Evolutionary conservation across 805 yeast genomes (phyloP).

Genomic region (Myxozyma neglecta): DNA sequence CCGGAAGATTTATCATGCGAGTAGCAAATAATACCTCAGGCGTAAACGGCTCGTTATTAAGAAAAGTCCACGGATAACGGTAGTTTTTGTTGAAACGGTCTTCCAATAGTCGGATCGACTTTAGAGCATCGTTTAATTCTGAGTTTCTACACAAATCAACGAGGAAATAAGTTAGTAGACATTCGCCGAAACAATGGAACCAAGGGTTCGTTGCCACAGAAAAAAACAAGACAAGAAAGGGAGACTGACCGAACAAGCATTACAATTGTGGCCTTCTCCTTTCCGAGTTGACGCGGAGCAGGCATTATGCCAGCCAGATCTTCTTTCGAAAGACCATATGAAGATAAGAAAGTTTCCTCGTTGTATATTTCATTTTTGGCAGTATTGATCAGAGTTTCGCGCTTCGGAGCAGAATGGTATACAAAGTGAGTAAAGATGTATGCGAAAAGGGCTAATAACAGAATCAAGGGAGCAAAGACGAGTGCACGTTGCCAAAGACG

Average conservation of each 20-base stretch:
- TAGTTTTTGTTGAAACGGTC: constrained; percentile 73
- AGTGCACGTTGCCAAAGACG: constrained; percentile 6
- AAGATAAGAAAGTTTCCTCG: constrained; percentile 14
- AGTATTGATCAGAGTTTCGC: neutral
- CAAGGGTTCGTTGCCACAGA: neutral
- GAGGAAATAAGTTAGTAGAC: neutral
- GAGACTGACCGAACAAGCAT: constrained; percentile 68
- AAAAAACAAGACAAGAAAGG: neutral
- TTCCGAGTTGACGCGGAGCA: constrained; percentile 41
- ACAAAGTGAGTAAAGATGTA: constrained; percentile 5
- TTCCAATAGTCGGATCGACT: constrained; percentile 68
- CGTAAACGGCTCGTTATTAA: constrained; percentile 75
- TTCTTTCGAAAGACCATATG: constrained; percentile 8
- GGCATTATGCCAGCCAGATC: constrained; percentile 20
- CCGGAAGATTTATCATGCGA: neutral
- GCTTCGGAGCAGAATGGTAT: constrained; percentile 1
- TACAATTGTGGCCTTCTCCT: constrained; percentile 79
- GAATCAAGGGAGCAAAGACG: constrained; percentile 5
- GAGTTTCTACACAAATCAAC: constrained; percentile 46
- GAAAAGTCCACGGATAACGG: constrained; percentile 89
- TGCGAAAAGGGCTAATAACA: constrained; percentile 4
- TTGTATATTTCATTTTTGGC: constrained; percentile 6
- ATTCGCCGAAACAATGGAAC: neutral
- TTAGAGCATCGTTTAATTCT: constrained; percentile 57
- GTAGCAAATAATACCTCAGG: constrained; percentile 45